Evolutionary conservation across 345 rosid genomes (phyloP).

Genomic region (Gossypium ekmanianum): DNA sequence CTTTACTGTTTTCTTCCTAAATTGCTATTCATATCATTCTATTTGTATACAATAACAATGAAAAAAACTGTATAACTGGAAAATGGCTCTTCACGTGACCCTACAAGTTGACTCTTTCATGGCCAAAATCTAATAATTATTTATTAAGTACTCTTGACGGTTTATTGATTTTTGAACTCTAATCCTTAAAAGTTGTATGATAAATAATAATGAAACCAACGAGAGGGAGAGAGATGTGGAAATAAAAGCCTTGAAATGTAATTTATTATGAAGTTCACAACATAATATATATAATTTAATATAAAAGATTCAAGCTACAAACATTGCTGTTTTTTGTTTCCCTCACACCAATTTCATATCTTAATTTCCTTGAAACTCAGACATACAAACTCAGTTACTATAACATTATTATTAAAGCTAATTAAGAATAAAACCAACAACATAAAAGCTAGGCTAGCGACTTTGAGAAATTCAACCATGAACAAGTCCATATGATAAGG

Average conservation of each 20-base stretch:
- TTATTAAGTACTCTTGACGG: too few relatives aligned
- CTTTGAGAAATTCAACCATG: constrained; percentile 35
- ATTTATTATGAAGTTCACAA: constrained; percentile 2
- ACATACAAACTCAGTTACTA: background rate
- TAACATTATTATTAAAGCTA: background rate
- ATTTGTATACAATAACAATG: background rate
- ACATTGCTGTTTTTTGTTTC: background rate
- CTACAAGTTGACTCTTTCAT: background rate
- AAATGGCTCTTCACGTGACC: background rate
- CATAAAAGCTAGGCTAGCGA: background rate
- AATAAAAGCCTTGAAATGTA: background rate
- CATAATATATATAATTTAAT: constrained; percentile 8
- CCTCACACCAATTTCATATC: background rate
- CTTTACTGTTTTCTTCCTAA: background rate
- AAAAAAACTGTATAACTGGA: background rate
- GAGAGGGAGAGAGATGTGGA: background rate
- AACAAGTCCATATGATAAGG: constrained; percentile 82
- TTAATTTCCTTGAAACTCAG: background rate
- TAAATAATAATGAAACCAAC: background rate
- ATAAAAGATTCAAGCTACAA: constrained; percentile 9
- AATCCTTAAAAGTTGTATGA: background rate
- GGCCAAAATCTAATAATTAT: background rate
- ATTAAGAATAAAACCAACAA: background rate
- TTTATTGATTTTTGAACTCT: background rate
- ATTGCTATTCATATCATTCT: background rate